A percentile compares a stretch with the other conserved stretches of the same genome.
These are phyloP conservation scores for Saccharomyces hybrid DNA, from an alignment of 1,139 yeast genomes.

Conservation along the genomic window DNA sequence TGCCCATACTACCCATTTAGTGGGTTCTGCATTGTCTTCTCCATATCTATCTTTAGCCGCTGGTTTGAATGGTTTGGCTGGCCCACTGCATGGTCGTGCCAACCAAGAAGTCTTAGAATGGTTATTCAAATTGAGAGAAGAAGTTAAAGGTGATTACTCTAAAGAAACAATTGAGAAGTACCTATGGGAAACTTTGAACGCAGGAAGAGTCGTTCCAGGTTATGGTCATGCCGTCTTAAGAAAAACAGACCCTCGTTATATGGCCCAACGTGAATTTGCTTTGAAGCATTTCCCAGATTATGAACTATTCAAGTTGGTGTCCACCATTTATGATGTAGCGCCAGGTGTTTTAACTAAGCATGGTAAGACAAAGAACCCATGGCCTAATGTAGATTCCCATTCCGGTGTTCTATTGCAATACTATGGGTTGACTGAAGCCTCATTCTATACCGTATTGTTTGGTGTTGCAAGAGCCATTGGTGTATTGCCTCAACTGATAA, in stretches of 20 bases:
- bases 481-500: slow-evolving; percentile 91
- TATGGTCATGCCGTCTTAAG: slow-evolving; percentile 41
- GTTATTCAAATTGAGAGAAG: slow-evolving; percentile 33
- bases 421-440: slow-evolving; percentile 91
- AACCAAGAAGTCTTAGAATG: slow-evolving; percentile 41
- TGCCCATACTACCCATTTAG: slow-evolving; percentile 39
- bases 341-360: slow-evolving; percentile 92
- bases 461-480: slow-evolving; percentile 98
- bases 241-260: slow-evolving; percentile 57
- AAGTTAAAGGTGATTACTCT: slow-evolving; percentile 26
- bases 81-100: slow-evolving; percentile 40
- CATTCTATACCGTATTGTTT: slow-evolving; percentile 94
- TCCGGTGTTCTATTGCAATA: slow-evolving; percentile 95
- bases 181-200: slow-evolving; percentile 36
- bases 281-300: slow-evolving; percentile 95
- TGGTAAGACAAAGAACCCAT: slow-evolving; percentile 98
- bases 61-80: slow-evolving; percentile 39
- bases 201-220: slow-evolving; percentile 40
- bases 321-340: slow-evolving; percentile 87
- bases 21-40: slow-evolving; percentile 38
- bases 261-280: slow-evolving; percentile 95
- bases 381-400: slow-evolving; percentile 98
- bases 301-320: slow-evolving; percentile 83
- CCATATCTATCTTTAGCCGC: slow-evolving; percentile 37
- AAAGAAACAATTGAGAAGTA: slow-evolving; percentile 32